Percentiles rank a stretch among this genome's conserved stretches.
Conservation (phyloP, 164 flowering plant genomes). For the Vitis amurensis region DNA sequence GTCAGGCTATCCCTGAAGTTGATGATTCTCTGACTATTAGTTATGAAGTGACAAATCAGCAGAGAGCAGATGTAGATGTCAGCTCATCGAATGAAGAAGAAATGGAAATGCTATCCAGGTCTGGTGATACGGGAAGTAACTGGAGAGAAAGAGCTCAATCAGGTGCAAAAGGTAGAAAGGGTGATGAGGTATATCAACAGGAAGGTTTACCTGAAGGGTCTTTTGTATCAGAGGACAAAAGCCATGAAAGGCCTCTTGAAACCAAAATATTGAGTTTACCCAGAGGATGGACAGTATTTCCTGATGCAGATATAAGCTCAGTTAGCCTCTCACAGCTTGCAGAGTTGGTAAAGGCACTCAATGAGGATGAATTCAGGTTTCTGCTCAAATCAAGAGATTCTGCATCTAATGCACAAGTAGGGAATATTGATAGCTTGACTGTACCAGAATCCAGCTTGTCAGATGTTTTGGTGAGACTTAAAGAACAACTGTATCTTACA, state of each 20-base stretch:
- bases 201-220: constrained; percentile 8
- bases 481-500: constrained; percentile 59
- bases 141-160: constrained; percentile 6
- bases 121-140: constrained; percentile 7
- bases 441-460: constrained; percentile 12
- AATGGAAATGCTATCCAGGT: neutral
- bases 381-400: constrained; percentile 36
- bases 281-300: constrained; percentile 8
- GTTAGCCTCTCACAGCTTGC: constrained; percentile 46
- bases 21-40: constrained; percentile 11
- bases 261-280: constrained; percentile 12
- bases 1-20: constrained; percentile 1
- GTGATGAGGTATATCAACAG: constrained; percentile 19
- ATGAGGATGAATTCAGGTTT: constrained; percentile 49
- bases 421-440: constrained; percentile 9
- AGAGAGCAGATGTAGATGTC: constrained; percentile 8
- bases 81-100: constrained; percentile 15
- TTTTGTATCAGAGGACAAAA: constrained; percentile 4
- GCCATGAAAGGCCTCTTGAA: constrained; percentile 17
- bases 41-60: constrained; percentile 13
- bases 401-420: constrained; percentile 16
- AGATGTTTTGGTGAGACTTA: constrained; percentile 43
- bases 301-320: constrained; percentile 22
- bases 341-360: constrained; percentile 37
- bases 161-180: constrained; percentile 4